Evolutionary conservation across 257 asterid genomes (phyloP), one percentile per base, ranked within the genome.

Genomic region (Primulina eburnea): DNA sequence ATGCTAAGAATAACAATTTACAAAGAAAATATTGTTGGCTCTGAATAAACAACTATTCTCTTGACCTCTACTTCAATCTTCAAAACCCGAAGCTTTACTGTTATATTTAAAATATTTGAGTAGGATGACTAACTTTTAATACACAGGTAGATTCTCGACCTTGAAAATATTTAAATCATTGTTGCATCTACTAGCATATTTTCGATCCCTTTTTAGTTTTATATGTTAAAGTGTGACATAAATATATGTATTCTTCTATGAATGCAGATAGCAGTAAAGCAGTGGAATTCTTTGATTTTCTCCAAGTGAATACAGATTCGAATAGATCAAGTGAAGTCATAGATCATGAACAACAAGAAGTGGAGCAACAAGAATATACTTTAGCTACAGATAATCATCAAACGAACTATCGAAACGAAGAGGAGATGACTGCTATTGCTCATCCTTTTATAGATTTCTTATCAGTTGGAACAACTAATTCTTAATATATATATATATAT

Each of bases 241-340:
- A 11, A 11, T 38, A 14, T 38, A 9, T 38, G 8, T 38, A 38
- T 8, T 8, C 12, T 38, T 9, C 47, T 2, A 43, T 43, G 53
- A 1, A 14, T 84, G 85, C 93, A 89, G 88, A 75, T 28, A 84
- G 79, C 61, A 76, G 72, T 57, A 70, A 81, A 73, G 82, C 75
- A 62, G 89, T 85, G 73, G 89, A 88, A 80, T 88, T 87, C 73
- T 86, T 85, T 74, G 87, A 90, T 65, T 90, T 90, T 79, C 77
- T 90, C 17, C 89, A 81, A 80, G 89, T 90, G 75, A 87, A 89
- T 62, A 76, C 87, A 4, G 93, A 89, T 62, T 88, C 97, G 21
- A 90, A 83, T 64, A 78, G 72, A 69, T 43, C 55, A 12, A 88
- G 94, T 71, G 95, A 90, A 77, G 89, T 90, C 37, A 82, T 83